Percentiles rank a stretch among this genome's conserved stretches.
Evolutionary conservation across 768 basidiomycete species (phyloP).

Genomic region (Phanerodontia chrysosporium): DNA sequence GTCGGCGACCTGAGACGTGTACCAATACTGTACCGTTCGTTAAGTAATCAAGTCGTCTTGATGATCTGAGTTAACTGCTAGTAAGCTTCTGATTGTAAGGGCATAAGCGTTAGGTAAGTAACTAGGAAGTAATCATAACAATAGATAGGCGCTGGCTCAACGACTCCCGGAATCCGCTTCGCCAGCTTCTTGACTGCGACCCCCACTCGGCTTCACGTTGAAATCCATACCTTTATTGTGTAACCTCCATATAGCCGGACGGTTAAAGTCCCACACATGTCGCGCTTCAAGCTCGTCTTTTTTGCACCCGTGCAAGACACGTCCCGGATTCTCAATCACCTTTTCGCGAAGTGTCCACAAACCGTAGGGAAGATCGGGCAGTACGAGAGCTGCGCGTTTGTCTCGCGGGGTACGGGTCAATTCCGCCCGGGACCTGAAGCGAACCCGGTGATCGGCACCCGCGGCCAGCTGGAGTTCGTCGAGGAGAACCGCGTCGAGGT

Average conservation of each 20-base stretch:
- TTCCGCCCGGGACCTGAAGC: slow-evolving; percentile 39
- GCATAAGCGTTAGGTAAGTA: neutral
- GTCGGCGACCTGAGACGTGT: neutral
- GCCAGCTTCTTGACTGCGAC: slow-evolving; percentile 48
- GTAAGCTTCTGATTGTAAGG: no score
- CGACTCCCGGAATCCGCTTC: no score
- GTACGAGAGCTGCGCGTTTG: slow-evolving; percentile 53
- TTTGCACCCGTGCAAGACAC: slow-evolving; percentile 44
- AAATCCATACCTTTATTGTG: slow-evolving; percentile 41
- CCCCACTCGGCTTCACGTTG: slow-evolving; percentile 47
- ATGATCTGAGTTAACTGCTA: no score
- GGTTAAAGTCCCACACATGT: slow-evolving; percentile 24
- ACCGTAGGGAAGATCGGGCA: slow-evolving; percentile 48
- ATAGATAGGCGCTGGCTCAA: no score
- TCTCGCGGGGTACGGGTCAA: slow-evolving; percentile 49
- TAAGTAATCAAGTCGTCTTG: no score
- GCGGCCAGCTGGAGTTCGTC: slow-evolving; percentile 41
- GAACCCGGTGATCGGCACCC: slow-evolving; percentile 41
- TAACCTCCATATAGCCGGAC: slow-evolving; percentile 40
- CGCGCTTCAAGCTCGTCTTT: slow-evolving; percentile 49
- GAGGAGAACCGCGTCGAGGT: slow-evolving; percentile 54
- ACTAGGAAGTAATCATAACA: neutral
- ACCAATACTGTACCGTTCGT: no score
- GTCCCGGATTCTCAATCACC: slow-evolving; percentile 34
- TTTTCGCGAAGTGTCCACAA: slow-evolving; percentile 43